phyloP scores from a whole-genome alignment of 2,329 filamentous ascomycete species.

The Seiridium cupressi region DNA sequence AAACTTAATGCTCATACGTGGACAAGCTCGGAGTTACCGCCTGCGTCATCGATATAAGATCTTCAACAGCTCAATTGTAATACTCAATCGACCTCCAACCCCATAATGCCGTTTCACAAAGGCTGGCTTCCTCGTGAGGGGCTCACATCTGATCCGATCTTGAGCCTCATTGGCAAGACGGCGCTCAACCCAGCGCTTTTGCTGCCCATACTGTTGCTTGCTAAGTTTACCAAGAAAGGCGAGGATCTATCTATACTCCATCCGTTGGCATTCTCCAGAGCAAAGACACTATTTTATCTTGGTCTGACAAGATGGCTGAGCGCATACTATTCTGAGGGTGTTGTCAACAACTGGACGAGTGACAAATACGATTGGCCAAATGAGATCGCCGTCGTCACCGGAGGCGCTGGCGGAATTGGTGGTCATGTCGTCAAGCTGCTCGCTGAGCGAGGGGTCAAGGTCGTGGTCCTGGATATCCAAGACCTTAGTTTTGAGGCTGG shows the following conservation, averaged over 20 bases:
- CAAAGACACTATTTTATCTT: slow-evolving; percentile 53
- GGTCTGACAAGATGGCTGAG: slow-evolving; percentile 49
- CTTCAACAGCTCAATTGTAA: too few species aligned
- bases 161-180: slow-evolving; percentile 56
- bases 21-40: too few species aligned
- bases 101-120: slow-evolving; percentile 44
- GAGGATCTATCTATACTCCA: slow-evolving; percentile 52
- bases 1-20: too few species aligned
- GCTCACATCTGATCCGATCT: slow-evolving; percentile 59
- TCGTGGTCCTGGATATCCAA: slow-evolving; percentile 71
- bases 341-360: slow-evolving; percentile 46
- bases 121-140: slow-evolving; percentile 55
- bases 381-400: slow-evolving; percentile 73
- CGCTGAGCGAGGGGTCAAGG: slow-evolving; percentile 62
- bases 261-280: slow-evolving; percentile 45
- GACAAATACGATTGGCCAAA: slow-evolving; percentile 63
- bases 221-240: slow-evolving; percentile 63
- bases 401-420: slow-evolving; percentile 74
- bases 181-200: slow-evolving; percentile 64
- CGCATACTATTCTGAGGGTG: slow-evolving; percentile 48
- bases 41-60: too few species aligned
- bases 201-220: slow-evolving; percentile 61
- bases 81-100: too few species aligned
- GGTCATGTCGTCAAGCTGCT: slow-evolving; percentile 62
- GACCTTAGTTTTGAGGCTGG: slow-evolving; percentile 29